A percentile compares a stretch with the other conserved stretches of the same genome.
Evolutionary conservation across 345 rosid genomes (phyloP).

Genomic region (Kernera saxatilis): DNA sequence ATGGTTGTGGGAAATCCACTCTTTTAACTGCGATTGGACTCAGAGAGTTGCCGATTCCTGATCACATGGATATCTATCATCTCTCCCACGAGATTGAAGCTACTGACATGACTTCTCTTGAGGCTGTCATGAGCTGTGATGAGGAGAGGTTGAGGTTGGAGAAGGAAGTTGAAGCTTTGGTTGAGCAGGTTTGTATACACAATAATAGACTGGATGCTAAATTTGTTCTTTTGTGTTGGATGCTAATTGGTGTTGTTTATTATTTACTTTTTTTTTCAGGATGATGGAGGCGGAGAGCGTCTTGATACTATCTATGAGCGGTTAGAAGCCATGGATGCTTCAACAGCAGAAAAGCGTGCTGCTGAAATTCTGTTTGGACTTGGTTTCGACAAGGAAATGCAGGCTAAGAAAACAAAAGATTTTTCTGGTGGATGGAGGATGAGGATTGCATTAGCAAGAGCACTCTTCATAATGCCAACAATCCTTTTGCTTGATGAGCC

Average conservation of each 20-base stretch:
- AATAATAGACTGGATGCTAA: background rate
- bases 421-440: slow-evolving; percentile 99
- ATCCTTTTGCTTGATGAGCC: slow-evolving; percentile 95
- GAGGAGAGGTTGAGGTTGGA: slow-evolving; percentile 89
- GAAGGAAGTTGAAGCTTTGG: slow-evolving; percentile 80
- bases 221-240: background rate
- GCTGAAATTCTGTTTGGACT: slow-evolving; percentile 95
- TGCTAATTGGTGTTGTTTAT: background rate
- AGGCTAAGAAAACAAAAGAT: slow-evolving; percentile 81
- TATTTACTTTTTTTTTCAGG: slow-evolving; percentile 30
- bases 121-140: slow-evolving; percentile 88
- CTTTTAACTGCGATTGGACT: slow-evolving; percentile 80
- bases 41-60: slow-evolving; percentile 93
- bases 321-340: slow-evolving; percentile 82
- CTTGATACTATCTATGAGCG: slow-evolving; percentile 91
- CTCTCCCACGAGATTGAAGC: slow-evolving; percentile 89
- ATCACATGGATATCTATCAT: slow-evolving; percentile 93
- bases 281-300: slow-evolving; percentile 94
- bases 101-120: slow-evolving; percentile 87
- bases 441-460: slow-evolving; percentile 98
- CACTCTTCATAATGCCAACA: slow-evolving; percentile 92
- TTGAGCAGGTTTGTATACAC: slow-evolving; percentile 48
- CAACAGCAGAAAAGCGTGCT: slow-evolving; percentile 99
- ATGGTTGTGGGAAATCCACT: slow-evolving; percentile 98
- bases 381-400: slow-evolving; percentile 92